A percentile compares a stretch with the other conserved stretches of the same genome.
Conservation (phyloP, 352 stramenopile genomes). For the Globisporangium orthogonon region DNA sequence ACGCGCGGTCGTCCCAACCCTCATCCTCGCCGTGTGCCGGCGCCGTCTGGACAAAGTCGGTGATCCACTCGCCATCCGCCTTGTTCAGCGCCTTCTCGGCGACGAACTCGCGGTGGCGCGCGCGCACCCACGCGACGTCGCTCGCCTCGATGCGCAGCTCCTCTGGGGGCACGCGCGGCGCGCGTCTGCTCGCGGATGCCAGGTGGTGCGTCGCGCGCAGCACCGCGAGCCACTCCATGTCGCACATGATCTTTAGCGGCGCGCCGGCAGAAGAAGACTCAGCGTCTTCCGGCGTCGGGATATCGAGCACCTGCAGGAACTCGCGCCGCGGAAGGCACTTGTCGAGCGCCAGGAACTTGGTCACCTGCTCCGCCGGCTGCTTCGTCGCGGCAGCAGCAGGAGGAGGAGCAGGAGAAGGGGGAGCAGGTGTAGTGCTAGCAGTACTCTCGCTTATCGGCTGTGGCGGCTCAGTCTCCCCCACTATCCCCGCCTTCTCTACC, state of each 20-base stretch:
- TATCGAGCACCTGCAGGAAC: slow-evolving; percentile 93
- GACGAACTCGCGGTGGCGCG: slow-evolving; percentile 39
- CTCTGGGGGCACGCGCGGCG: slow-evolving; percentile 58
- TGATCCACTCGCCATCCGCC: slow-evolving; percentile 52
- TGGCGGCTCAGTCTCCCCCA: too few relatives aligned
- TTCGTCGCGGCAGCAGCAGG: not conserved
- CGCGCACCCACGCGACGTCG: slow-evolving; percentile 75
- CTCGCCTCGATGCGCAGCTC: slow-evolving; percentile 69
- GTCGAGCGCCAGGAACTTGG: slow-evolving; percentile 98
- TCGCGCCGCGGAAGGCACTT: slow-evolving; percentile 96
- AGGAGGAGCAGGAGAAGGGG: not conserved
- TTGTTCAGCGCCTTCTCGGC: slow-evolving; percentile 48
- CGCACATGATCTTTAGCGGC: slow-evolving; percentile 83
- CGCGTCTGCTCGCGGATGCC: slow-evolving; percentile 55
- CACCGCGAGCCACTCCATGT: slow-evolving; percentile 94
- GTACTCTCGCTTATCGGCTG: too few relatives aligned
- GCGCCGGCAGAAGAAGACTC: not conserved
- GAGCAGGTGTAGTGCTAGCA: too few relatives aligned
- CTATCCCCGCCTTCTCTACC: too few relatives aligned
- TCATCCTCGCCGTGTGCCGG: slow-evolving; percentile 46
- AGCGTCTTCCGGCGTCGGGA: slow-evolving; percentile 18
- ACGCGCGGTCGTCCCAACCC: slow-evolving; percentile 12
- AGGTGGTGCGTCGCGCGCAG: slow-evolving; percentile 90
- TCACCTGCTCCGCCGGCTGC: slow-evolving; percentile 30
- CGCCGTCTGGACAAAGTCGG: slow-evolving; percentile 76